Percentiles rank a stretch among this genome's conserved stretches.
Conservation (phyloP, 225 moss, liverwort and hornwort genomes). For the Pleurozium schreberi region DNA sequence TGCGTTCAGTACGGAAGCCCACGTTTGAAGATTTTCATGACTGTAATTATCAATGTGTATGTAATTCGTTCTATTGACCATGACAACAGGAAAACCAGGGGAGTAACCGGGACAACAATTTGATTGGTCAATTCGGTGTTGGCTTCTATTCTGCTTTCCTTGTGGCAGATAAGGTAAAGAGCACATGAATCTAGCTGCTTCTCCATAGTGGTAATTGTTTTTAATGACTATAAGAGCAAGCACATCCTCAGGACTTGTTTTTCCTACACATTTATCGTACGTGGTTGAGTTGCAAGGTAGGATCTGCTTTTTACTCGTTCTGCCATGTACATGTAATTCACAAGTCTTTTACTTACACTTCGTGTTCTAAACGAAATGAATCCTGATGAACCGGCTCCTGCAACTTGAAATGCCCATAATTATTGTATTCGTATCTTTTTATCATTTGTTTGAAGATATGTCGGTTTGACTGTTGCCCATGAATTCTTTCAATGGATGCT, state of each 20-base stretch:
- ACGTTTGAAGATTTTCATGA: neutral
- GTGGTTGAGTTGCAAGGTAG: neutral
- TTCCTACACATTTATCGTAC: neutral
- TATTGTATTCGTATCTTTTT: neutral
- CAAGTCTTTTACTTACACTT: neutral
- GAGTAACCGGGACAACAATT: conserved; percentile 46
- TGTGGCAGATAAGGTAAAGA: conserved; percentile 75
- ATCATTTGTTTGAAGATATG: neutral
- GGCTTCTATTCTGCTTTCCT: conserved; percentile 97
- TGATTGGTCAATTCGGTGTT: conserved; percentile 98
- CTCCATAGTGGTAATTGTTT: neutral
- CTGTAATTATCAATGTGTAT: neutral
- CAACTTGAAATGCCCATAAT: neutral
- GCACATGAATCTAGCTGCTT: neutral
- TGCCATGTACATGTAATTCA: neutral
- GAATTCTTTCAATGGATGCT: neutral
- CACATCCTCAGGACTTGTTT: neutral
- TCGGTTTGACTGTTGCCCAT: neutral
- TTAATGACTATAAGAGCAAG: neutral
- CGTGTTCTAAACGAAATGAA: neutral
- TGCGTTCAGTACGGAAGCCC: neutral
- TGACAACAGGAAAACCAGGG: conserved; percentile 65
- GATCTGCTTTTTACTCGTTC: neutral
- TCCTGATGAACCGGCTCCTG: neutral
- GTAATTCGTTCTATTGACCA: neutral